Evolutionary conservation across 2,329 filamentous ascomycete species (phyloP).

Genomic region (Phoma sp.): DNA sequence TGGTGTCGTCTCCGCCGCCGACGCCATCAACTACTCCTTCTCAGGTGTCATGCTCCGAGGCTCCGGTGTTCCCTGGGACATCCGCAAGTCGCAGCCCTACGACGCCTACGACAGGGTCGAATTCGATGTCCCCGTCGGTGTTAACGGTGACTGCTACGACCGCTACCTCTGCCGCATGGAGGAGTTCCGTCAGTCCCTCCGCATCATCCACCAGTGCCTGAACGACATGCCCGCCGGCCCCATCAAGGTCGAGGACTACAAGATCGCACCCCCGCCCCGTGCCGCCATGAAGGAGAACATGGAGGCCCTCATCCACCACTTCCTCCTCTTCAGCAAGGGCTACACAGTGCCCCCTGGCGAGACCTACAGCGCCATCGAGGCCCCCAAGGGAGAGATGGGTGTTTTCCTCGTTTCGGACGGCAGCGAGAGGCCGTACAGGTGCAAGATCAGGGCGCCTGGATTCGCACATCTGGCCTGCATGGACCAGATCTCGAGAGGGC

Average conservation of each 20-base stretch:
- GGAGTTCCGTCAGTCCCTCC: slow-evolving; percentile 96
- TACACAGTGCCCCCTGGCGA: slow-evolving; percentile 96
- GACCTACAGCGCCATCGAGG: slow-evolving; percentile 97
- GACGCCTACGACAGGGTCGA: slow-evolving; percentile 98
- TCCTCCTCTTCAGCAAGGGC: slow-evolving; percentile 97
- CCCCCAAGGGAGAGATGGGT: slow-evolving; percentile 99
- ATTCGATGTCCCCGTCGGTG: slow-evolving; percentile 95
- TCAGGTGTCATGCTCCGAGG: slow-evolving; percentile 97
- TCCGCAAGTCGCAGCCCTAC: slow-evolving; percentile 96
- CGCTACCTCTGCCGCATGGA: slow-evolving; percentile 99
- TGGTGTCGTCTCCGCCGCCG: slow-evolving; percentile 86
- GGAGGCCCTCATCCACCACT: slow-evolving; percentile 99
- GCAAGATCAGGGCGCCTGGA: slow-evolving; percentile 95
- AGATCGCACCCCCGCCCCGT: slow-evolving; percentile 93
- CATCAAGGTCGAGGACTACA: slow-evolving; percentile 97
- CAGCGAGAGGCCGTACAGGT: slow-evolving; percentile 90
- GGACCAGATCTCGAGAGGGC: slow-evolving; percentile 90
- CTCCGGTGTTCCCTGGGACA: slow-evolving; percentile 93
- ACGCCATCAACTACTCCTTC: slow-evolving; percentile 97
- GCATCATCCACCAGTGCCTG: slow-evolving; percentile 97
- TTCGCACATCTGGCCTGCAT: slow-evolving; percentile 95
- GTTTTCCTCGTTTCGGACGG: slow-evolving; percentile 96
- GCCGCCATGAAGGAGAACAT: slow-evolving; percentile 99
- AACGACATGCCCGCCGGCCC: slow-evolving; percentile 98
- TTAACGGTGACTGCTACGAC: slow-evolving; percentile 99